Evolutionary conservation across 2,329 filamentous ascomycete genomes (phyloP), one percentile per base, ranked within the genome.

Genomic region (Alternaria dauci): DNA sequence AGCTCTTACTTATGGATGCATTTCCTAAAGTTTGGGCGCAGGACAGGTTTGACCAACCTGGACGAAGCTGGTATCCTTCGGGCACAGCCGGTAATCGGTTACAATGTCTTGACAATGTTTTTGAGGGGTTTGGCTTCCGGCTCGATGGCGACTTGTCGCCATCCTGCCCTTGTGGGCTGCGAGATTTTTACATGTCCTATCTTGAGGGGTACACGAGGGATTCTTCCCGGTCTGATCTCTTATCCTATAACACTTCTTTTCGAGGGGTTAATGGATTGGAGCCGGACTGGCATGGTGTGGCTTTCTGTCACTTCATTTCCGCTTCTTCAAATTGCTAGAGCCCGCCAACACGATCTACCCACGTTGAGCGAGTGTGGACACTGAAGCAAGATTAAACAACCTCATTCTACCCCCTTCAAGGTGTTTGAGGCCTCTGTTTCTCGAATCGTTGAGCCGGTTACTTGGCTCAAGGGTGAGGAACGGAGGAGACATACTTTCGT

Each of bases 271-370:
- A 11, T 42, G 39, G 39, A 42, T 42, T 16, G 4, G 20, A 25
- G 39, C 3, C 14, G 7, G 20, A 42, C 39, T 42, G 20, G 12
- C 3, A 25, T 16, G 20, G 44, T 41, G 18, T 25, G 41, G 16
- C 23, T 38, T 36, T 30, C 42, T 28, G 47, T 18, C 16, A 47
- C 23, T 58, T 46, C 28, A 36, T 34, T 62, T 71, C 64, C 62
- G 77, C 78, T 78, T 77, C 75, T 69, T 76, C 50, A 73, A 73
- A 75, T 75, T 74, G 78, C 78, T 80, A 80, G 78, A 80, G 78
- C 78, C 74, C 71, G 72, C 68, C 77, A 65, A 67, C 71, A 73
- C 71, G 76, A 68, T 71, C 71, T 66, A 23, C 54, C 67, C 62
- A 76, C 74, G 77, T 66, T 75, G 66, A 71, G 68, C 72, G 70